Conservation (phyloP, 2,329 filamentous ascomycete species). For the Penicillium sp. region DNA sequence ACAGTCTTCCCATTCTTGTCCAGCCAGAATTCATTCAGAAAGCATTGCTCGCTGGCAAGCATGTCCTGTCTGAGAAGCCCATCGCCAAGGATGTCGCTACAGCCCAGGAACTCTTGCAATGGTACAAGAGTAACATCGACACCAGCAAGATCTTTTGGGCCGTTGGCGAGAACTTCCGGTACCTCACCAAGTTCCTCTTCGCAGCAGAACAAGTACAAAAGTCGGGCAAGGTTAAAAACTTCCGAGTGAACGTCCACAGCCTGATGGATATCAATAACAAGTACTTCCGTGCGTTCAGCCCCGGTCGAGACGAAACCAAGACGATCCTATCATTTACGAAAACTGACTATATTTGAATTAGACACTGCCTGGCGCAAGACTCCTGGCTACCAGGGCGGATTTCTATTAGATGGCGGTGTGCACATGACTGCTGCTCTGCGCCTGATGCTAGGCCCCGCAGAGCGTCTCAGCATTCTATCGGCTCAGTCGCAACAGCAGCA, state of each 20-base stretch:
- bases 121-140: conserved; percentile 49
- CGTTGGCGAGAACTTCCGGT: conserved; percentile 61
- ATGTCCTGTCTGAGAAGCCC: conserved; percentile 59
- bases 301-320: neutral
- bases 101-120: conserved; percentile 51
- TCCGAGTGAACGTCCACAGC: conserved; percentile 49
- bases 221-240: conserved; percentile 52
- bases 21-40: conserved; percentile 54
- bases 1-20: conserved; percentile 52
- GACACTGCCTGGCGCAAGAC: conserved; percentile 54
- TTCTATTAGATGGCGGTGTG: conserved; percentile 59
- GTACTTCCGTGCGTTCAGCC: conserved; percentile 47
- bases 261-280: conserved; percentile 52
- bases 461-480: conserved; percentile 45
- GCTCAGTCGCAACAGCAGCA: conserved; percentile 53
- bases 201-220: conserved; percentile 47
- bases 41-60: conserved; percentile 53
- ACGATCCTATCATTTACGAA: neutral
- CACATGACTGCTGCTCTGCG: conserved; percentile 56
- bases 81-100: conserved; percentile 55
- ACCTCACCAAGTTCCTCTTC: conserved; percentile 48
- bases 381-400: conserved; percentile 59
- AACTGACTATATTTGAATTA: conserved; percentile 9
- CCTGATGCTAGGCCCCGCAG: conserved; percentile 47
- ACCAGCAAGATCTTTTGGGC: conserved; percentile 43